Base-by-base conservation (phyloP, 2,329 filamentous ascomycete species). In the Monosporascus cannonballus region DNA sequence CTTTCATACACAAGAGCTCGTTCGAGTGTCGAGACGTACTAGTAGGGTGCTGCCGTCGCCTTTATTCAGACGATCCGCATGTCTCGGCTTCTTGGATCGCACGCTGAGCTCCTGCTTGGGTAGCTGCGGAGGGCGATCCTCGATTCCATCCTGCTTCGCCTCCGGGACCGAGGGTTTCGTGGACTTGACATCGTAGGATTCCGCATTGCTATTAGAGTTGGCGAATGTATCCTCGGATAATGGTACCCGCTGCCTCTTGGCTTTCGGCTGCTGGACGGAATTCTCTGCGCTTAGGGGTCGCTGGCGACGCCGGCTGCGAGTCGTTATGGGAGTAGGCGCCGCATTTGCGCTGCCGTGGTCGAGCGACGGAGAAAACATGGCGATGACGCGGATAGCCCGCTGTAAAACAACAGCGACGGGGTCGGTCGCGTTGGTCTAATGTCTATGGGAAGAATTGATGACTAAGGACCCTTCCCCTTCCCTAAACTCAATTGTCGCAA, bases 21-120 rank as follows among this genome's bases (percentile, higher is more conserved):
- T 42, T 22, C 56, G 42, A 44, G 52, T 44, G 37, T 48, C 27
- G 49, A n/a, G n/a, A 69, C 79, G 51, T 73, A 89, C 86, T 71
- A 90, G 67, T 61, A 86, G 75, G 56, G 83, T 74, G 60, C 82
- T 85, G 34, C 84, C 82, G 64, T 90, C 86, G 47, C 84, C 84
- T 67, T 87, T 89, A 61, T 74, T 77, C 45, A 76, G 73, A 60
- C 86, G 78, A 63, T 89, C 83, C 55, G 76, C 76, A n/a, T 77
- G 71, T 63, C 84, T 84, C 47, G 76, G 66, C 66, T 86, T 86
- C 65, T 85, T 86, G 9, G 79, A 76, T 56, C 84, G 77, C 39
- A 85, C 74, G 53, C 74, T 81, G 47, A 83, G 74, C 61, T 86
- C 82, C 59, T 75, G 78, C 57, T 72, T 76, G 44, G 72, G 67